Conservation (phyloP, 768 basidiomycete species). For the Collybiopsis luxurians region DNA sequence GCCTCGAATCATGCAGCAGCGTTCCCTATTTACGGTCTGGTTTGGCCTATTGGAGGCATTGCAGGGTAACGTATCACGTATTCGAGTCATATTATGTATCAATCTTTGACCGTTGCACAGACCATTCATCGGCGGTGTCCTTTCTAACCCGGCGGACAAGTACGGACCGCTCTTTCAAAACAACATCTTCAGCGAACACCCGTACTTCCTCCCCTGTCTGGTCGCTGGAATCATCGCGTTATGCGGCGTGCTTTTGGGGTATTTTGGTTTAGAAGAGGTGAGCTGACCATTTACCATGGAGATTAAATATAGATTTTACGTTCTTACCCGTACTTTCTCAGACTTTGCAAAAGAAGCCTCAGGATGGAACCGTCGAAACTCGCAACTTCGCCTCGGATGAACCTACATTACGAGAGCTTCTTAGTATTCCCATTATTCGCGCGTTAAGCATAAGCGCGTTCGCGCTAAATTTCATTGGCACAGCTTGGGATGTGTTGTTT, state of each 20-base stretch:
- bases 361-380: background rate
- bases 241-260: slow-evolving; percentile 39
- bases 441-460: slow-evolving; percentile 51
- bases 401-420: slow-evolving; percentile 28
- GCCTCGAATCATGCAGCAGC: slow-evolving; percentile 56
- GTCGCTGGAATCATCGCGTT: slow-evolving; percentile 42
- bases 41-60: slow-evolving; percentile 59
- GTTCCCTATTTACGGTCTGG: slow-evolving; percentile 58
- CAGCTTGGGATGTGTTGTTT: slow-evolving; percentile 67
- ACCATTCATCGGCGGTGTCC: slow-evolving; percentile 59
- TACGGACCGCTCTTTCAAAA: slow-evolving; percentile 38
- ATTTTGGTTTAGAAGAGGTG: slow-evolving; percentile 56
- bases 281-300: slow-evolving; percentile 6
- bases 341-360: background rate
- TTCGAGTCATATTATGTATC: background rate
- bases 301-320: background rate
- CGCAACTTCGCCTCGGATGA: background rate
- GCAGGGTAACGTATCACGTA: slow-evolving; percentile 38
- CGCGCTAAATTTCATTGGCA: slow-evolving; percentile 51
- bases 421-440: slow-evolving; percentile 53
- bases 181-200: slow-evolving; percentile 44
- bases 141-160: slow-evolving; percentile 54
- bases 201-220: slow-evolving; percentile 64
- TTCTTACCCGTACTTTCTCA: too few relatives aligned
- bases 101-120: slow-evolving; percentile 25